Evolutionary conservation across 2,329 filamentous ascomycete species (phyloP), one percentile per base, ranked within the genome.

Genomic region (Exophiala xenobiotica): DNA sequence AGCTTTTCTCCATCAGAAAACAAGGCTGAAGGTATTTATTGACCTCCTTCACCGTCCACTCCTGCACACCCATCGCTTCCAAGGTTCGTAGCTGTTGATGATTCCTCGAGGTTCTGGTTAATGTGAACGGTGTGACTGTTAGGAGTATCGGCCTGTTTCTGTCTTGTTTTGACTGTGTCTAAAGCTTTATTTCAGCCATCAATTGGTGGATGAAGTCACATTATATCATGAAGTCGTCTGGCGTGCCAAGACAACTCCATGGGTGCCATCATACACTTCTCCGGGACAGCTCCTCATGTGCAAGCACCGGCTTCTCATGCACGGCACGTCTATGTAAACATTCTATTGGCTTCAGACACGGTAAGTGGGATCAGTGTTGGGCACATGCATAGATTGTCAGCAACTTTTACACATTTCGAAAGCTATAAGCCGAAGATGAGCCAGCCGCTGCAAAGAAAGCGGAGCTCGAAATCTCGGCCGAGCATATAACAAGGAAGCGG

Each of bases 21-120:
- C 8, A 16, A 38, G 14, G 6, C 8, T n/a, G 14, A 20, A n/a
- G n/a, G n/a, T n/a, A n/a, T n/a, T n/a, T n/a, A 52, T 58, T 44
- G 53, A 72, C 70, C 68, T 76, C 73, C 44, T 68, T 69, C 42
- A 77, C 71, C n/a, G 66, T 72, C 74, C 74, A 78, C 58, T 62
- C 70, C 52, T 73, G 64, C 53, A 74, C 62, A 20, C 43, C 41
- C 53, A 58, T 58, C 29, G 18, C 54, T 46, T 23, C 8, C n/a
- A 24, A 14, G 31, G 3, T 16, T 14, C 8, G 31, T 14, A 14
- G 6, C 8, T 35, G 31, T 12, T n/a, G n/a, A n/a, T n/a, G n/a
- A n/a, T n/a, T n/a, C n/a, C n/a, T n/a, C n/a, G n/a, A n/a, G n/a
- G n/a, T n/a, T n/a, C n/a, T n/a, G n/a, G n/a, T n/a, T n/a, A n/a